phyloP scores from a whole-genome alignment of 129 eudicot genomes.

The Centaurea solstitialis region DNA sequence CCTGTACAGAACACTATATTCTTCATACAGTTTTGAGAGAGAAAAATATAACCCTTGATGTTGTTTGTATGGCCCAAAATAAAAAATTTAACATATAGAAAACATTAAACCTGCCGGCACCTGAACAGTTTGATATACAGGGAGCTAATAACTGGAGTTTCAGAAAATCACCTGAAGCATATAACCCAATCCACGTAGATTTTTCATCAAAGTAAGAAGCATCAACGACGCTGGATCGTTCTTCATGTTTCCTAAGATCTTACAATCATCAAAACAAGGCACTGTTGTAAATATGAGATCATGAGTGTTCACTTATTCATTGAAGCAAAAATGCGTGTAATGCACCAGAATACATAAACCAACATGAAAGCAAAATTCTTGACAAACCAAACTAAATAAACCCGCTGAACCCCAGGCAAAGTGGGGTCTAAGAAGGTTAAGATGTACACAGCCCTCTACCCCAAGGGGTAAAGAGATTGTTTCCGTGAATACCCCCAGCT shows the following conservation, averaged over 20 bases:
- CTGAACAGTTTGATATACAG: conserved; percentile 5
- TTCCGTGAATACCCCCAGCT: background rate
- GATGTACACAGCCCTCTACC: background rate
- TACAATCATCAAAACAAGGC: conserved; percentile 46
- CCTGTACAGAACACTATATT: conserved; percentile 4
- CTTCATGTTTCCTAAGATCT: conserved; percentile 91
- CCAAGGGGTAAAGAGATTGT: background rate
- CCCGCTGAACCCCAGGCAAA: background rate
- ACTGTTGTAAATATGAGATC: conserved; percentile 28
- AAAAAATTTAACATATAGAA: background rate
- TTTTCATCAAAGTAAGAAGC: conserved; percentile 82
- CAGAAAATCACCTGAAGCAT: conserved; percentile 59
- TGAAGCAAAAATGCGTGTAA: conserved; percentile 6
- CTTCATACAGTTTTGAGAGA: conserved; percentile 11
- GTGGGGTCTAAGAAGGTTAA: background rate
- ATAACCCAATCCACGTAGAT: conserved; percentile 65
- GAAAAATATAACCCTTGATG: background rate
- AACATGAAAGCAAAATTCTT: background rate
- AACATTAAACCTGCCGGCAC: background rate
- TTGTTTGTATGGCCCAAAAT: background rate
- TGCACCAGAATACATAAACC: background rate
- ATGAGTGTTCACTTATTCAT: conserved; percentile 8
- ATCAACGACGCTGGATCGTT: conserved; percentile 72
- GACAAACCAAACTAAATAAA: background rate
- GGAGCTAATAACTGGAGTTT: background rate